Conservation (phyloP, 768 basidiomycete genomes). For the Mycena polygramma region DNA sequence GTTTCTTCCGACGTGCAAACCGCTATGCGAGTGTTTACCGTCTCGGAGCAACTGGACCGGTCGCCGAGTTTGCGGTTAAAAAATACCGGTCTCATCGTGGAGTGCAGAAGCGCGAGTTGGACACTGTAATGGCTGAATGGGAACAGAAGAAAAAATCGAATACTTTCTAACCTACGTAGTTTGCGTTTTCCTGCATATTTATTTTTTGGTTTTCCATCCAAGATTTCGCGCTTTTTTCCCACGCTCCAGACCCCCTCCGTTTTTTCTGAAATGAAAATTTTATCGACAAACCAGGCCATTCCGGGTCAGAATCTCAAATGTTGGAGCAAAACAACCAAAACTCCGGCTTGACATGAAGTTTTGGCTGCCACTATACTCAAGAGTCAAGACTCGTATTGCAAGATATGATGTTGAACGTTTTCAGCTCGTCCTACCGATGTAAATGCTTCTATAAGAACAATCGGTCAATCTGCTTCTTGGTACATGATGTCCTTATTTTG, state of each 20-base stretch:
- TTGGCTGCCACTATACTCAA: neutral
- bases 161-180: neutral
- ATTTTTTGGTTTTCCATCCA: neutral
- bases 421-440: too few species aligned
- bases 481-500: too few species aligned
- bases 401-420: too few species aligned
- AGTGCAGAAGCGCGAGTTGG: neutral
- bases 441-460: too few species aligned
- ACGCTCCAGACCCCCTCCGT: neutral
- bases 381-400: too few species aligned
- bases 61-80: neutral
- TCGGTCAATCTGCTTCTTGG: too few species aligned
- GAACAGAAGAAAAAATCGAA: neutral
- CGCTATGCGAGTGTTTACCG: neutral
- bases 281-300: neutral
- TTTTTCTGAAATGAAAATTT: neutral
- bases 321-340: too few species aligned
- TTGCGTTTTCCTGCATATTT: neutral
- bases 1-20: neutral
- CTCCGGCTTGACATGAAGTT: neutral
- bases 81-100: neutral
- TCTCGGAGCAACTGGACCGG: neutral
- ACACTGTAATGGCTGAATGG: neutral
- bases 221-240: neutral
- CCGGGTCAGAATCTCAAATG: too few species aligned